Evolutionary conservation across 2,329 filamentous ascomycete genomes (phyloP), one percentile per base, ranked within the genome.

Genomic region (Talaromyces sp.): DNA sequence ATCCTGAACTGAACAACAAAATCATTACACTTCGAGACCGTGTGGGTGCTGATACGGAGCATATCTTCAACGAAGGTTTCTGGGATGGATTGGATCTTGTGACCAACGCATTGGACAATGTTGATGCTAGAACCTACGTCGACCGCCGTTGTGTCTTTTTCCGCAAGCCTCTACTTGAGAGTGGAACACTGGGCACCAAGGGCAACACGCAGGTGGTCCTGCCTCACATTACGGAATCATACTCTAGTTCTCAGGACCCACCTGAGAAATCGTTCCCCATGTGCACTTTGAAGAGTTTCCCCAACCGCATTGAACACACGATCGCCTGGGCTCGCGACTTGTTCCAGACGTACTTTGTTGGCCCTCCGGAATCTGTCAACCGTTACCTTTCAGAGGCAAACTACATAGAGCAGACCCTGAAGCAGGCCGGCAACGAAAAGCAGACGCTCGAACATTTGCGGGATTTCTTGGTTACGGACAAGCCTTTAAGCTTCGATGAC

Each of bases 181-280:
- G 93, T 73, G 95, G 95, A 66, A 99, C 95, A 40, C 86, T 99
- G n/a, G 95, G 95, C 57, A 98, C 96, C 62, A 99, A 99, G 83
- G 95, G 95, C 71, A 99, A 99, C 80, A 96, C 92, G 6, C 95
- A 99, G 73, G 95, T 99, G 63, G 88, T 99, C 56, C 84, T 99
- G 61, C 96, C 95, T 10, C 85, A 87, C 68, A 80, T 97, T 65
- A 98, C 95, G 0, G 96, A 99, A 77, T 98, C 95, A 0, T 99
- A 99, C 81, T 97, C 95, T 0, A 92, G 89, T 70, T 98, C 95
- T 23, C 94, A 97, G 75, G 96, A 99, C 75, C 95, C 95, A 1
- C 95, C 95, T 0, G 96, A 99, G 83, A 92, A 97, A 80, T 96
- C 95, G 0, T 98, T 99, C 84, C 95, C 95, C 0, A 98, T 98